Evolutionary conservation across 345 rosid species (phyloP), one percentile per base, ranked within the genome.

Genomic region (Psidium guajava): DNA sequence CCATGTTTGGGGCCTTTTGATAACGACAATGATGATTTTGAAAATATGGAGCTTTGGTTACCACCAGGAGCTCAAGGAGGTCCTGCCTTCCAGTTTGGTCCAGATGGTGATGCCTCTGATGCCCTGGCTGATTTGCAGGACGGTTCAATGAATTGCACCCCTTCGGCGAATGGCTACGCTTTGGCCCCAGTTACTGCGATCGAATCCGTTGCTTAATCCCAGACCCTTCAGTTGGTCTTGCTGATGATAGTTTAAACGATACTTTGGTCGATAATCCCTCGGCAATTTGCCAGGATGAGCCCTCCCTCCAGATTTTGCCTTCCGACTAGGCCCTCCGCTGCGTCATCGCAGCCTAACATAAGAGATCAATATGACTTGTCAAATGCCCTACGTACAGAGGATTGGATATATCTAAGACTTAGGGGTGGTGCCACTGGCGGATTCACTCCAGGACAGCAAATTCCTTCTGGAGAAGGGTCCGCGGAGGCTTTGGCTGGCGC

Each of bases 401-500:
- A 95, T 88, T 97, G 98, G 98, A 93, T 96, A 81, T 97, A 99
- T 82, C 98, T 97, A 84, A 93, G 96, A 83, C 96, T 97, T 83
- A 98, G 99, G 51, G 99, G 91, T 87, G 91, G 94, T 88, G 91
- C 89, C 27, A 85, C 89, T 82, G 91, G 93, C 49, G 86, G 88
- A 2, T 83, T 93, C 75, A 91, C 88, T 86, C 86, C 93, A 44
- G 89, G 90, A 87, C 95, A 89, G 88, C 95, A 90, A 83, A 86
- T 92, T 54, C 91, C 94, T 49, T 85, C 93, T 51, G 90, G 90
- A 88, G 96, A 85, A 77, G 88, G 83, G 85, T 91, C 91, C 15
- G 61, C 91, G 89, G 95, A 91, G 87, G 86, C 95, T 84, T 85
- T 93, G 54, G 91, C 93, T 50, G 95, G 94, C 85, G 92, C 93